These are phyloP conservation scores for Ceratocystis smalleyi DNA, from an alignment of 2,329 filamentous ascomycete species.

Conservation along the genomic window DNA sequence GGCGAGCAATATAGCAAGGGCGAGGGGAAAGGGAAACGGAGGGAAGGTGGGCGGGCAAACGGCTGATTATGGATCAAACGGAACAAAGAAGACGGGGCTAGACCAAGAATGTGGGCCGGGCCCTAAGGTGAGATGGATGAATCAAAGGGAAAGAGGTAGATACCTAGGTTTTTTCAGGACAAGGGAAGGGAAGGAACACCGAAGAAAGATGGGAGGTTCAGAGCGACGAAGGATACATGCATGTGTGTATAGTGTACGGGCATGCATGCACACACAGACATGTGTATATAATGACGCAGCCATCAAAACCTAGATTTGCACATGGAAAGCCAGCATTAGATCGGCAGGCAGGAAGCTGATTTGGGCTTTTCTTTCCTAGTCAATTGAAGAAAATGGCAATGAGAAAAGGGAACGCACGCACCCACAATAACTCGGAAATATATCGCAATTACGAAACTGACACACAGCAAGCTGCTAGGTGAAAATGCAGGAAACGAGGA, in stretches of 20 bases:
- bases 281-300: not conserved
- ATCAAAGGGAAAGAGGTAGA: not conserved
- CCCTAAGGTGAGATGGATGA: not conserved
- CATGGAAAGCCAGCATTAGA: not conserved
- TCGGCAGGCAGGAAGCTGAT: not conserved
- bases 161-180: not conserved
- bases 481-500: not conserved
- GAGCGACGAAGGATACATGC: not conserved
- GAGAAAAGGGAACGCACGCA: not conserved
- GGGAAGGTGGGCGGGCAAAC: not conserved
- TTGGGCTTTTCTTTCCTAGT: not conserved
- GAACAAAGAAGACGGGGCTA: constrained; percentile 1
- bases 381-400: not conserved
- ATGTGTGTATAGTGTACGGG: not conserved
- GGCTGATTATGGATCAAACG: not conserved
- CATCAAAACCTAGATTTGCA: not conserved
- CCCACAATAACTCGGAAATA: not conserved
- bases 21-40: not conserved
- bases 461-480: not conserved
- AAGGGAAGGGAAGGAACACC: not conserved
- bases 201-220: not conserved
- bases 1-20: not conserved
- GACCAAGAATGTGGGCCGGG: constrained; percentile 4
- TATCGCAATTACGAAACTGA: not conserved
- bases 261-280: not conserved